Conservation (phyloP, 495 filamentous ascomycete genomes). For the Oleoguttula mirabilis region DNA sequence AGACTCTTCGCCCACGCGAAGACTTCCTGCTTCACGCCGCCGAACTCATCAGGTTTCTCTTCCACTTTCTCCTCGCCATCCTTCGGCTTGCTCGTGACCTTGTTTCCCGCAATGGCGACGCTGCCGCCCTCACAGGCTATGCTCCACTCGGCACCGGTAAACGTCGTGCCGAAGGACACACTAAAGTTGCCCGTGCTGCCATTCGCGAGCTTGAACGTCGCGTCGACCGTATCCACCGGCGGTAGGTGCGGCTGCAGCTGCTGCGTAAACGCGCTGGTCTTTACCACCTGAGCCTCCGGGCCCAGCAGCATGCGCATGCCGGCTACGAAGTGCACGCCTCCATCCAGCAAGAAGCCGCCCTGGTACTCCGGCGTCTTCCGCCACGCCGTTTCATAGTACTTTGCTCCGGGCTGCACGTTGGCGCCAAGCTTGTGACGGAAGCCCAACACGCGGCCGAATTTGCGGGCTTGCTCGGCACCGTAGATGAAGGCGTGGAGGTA, state of each 20-base stretch:
- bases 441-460: conserved; percentile 50
- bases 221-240: conserved; percentile 64
- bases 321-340: conserved; percentile 62
- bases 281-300: conserved; percentile 34
- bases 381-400: conserved; percentile 62
- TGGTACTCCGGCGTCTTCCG: conserved; percentile 59
- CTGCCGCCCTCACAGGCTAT: conserved; percentile 40
- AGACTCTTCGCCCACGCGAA: conserved; percentile 52
- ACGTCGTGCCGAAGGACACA: conserved; percentile 55
- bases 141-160: conserved; percentile 40
- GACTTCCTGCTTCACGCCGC: conserved; percentile 55
- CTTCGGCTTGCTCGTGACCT: conserved; percentile 32
- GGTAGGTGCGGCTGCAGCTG: conserved; percentile 51
- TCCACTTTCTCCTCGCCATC: conserved; percentile 27
- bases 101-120: conserved; percentile 34
- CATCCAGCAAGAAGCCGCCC: conserved; percentile 69
- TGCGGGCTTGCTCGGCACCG: conserved; percentile 43
- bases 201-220: conserved; percentile 44
- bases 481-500: conserved; percentile 48
- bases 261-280: conserved; percentile 47
- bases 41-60: conserved; percentile 37
- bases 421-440: conserved; percentile 48
- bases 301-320: conserved; percentile 47
- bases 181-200: conserved; percentile 52
- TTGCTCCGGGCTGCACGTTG: conserved; percentile 43